Evolutionary conservation across 768 basidiomycete species (phyloP).

Genomic region (Crucibulum laeve): DNA sequence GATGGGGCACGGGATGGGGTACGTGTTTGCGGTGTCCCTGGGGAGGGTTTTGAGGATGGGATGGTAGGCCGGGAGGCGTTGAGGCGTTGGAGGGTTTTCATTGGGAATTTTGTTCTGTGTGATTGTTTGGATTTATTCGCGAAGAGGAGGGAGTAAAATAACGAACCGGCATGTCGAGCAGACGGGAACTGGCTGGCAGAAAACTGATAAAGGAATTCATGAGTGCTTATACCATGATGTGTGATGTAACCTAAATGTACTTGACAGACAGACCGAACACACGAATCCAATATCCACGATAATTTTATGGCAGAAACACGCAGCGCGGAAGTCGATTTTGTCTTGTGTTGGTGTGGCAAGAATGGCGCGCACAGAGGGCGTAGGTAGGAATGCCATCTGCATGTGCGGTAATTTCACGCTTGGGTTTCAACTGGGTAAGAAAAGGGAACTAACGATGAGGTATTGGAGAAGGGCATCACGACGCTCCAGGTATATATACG

Average conservation of each 20-base stretch:
- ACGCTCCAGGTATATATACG: conserved; percentile 81
- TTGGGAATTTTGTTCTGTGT: conserved; percentile 87
- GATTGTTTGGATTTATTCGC: conserved; percentile 1
- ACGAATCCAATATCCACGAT: conserved; percentile 97
- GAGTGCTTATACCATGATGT: conserved; percentile 6
- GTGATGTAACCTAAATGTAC: conserved; percentile 41
- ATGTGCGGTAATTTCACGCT: conserved; percentile 11
- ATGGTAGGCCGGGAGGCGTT: conserved; percentile 53
- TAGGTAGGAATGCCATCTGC: conserved; percentile 75
- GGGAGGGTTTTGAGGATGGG: conserved; percentile 19
- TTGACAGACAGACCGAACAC: conserved; percentile 97
- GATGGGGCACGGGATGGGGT: background rate
- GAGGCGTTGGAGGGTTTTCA: conserved; percentile 84
- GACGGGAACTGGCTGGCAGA: conserved; percentile 90
- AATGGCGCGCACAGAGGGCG: conserved; percentile 61
- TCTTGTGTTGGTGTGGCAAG: conserved; percentile 90
- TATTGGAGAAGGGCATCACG: conserved; percentile 90
- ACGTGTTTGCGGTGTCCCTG: conserved; percentile 24
- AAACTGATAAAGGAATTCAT: conserved; percentile 51
- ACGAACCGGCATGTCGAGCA: conserved; percentile 91
- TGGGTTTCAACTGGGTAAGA: conserved; percentile 1
- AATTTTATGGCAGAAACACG: conserved; percentile 98
- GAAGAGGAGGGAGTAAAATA: conserved; percentile 5
- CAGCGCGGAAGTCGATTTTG: conserved; percentile 93
- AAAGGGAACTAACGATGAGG: conserved; percentile 51